These are phyloP conservation scores for Neopestalotiopsis sp. DNA, from an alignment of 2,329 filamentous ascomycete genomes.

Conservation along the genomic window DNA sequence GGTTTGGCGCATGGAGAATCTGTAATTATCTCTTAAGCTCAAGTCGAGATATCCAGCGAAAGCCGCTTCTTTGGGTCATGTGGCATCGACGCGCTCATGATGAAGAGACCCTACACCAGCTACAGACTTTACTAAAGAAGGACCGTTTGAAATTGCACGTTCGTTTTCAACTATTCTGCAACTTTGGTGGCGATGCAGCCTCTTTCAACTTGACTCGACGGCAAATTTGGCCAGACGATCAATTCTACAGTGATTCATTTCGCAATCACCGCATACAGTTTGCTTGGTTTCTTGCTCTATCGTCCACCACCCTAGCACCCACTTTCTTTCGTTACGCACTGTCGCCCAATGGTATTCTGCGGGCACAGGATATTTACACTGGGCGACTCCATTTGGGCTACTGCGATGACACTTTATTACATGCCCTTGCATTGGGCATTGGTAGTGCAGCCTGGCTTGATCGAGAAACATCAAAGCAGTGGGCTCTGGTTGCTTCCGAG, in stretches of 20 bases:
- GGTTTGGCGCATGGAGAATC: not conserved
- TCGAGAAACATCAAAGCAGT: not conserved
- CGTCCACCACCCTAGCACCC: not conserved
- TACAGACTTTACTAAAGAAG: not conserved
- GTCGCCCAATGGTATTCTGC: not conserved
- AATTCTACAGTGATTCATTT: not conserved
- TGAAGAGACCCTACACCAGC: not conserved
- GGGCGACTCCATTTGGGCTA: not conserved
- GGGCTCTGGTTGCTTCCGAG: not conserved
- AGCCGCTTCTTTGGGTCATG: not conserved
- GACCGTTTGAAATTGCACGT: not conserved
- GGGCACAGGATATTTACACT: not conserved
- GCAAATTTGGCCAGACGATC: not conserved
- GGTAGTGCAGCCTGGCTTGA: not conserved
- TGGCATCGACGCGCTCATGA: not conserved
- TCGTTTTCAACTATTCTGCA: not conserved
- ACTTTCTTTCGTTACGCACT: not conserved
- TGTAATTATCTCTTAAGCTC: not conserved
- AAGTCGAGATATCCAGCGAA: not conserved
- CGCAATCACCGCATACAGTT: not conserved
- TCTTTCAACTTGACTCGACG: not conserved
- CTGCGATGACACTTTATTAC: not conserved
- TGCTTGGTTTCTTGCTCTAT: not conserved
- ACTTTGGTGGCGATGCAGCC: not conserved
- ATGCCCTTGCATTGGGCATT: not conserved